Percentiles rank a stretch among this genome's conserved stretches.
These are phyloP conservation scores for Saturnispora bothae DNA, from an alignment of 805 yeast genomes.

Conservation along the genomic window DNA sequence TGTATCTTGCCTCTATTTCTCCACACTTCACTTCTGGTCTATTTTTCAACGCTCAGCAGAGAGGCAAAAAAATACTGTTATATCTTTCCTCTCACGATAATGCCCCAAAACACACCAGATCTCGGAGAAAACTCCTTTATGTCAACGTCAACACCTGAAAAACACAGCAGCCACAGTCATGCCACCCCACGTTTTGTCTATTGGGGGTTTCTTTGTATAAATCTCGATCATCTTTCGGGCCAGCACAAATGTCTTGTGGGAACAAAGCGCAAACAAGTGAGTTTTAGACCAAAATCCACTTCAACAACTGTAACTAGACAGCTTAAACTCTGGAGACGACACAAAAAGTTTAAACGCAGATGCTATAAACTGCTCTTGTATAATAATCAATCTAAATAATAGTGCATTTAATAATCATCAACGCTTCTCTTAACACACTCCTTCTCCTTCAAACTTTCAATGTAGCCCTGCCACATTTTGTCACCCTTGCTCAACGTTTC, in stretches of 20 bases:
- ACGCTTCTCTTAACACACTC: constrained; percentile 7
- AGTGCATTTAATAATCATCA: constrained; percentile 10
- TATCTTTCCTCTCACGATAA: not conserved
- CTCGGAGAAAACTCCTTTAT: not conserved
- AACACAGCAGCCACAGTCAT: too few species aligned
- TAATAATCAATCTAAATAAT: too few species aligned
- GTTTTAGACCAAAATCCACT: not conserved
- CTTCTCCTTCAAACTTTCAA: constrained; percentile 30
- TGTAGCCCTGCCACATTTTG: constrained; percentile 40
- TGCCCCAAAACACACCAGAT: not conserved
- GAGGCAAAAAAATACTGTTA: too few species aligned
- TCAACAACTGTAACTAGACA: not conserved
- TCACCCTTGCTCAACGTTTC: constrained; percentile 37
- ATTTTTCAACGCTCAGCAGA: too few species aligned
- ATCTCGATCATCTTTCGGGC: not conserved
- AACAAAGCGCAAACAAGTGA: too few species aligned
- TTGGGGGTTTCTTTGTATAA: constrained; percentile 4
- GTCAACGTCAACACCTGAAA: constrained; percentile 6
- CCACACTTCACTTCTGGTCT: too few species aligned
- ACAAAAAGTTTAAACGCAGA: constrained; percentile 1
- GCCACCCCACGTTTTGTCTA: too few species aligned
- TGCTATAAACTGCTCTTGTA: not conserved
- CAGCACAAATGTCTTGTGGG: not conserved
- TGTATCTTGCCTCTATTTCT: not conserved
- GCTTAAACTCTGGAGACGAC: constrained; percentile 2